Evolutionary conservation across 1,139 yeast genomes (phyloP).

Genomic region (Geotrichum histeridarum): DNA sequence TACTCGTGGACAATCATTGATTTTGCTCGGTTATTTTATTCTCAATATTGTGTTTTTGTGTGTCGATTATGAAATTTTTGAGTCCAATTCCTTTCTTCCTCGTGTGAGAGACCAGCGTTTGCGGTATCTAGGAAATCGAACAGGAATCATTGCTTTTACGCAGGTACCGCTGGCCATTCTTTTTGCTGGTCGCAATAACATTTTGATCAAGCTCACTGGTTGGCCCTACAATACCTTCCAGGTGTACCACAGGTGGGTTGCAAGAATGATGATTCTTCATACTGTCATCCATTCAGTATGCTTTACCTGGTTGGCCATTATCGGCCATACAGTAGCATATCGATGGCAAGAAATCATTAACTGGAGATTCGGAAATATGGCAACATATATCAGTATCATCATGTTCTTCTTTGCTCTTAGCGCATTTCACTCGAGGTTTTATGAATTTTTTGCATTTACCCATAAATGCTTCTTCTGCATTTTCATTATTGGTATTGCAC

Average conservation of each 20-base stretch:
- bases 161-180: slow-evolving; percentile 51
- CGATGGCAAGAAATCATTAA: slow-evolving; percentile 42
- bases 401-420: slow-evolving; percentile 29
- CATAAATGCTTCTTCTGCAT: slow-evolving; percentile 40
- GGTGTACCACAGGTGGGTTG: slow-evolving; percentile 59
- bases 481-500: slow-evolving; percentile 42
- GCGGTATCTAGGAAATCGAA: slow-evolving; percentile 50
- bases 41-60: slow-evolving; percentile 29
- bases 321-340: slow-evolving; percentile 37
- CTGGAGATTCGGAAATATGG: slow-evolving; percentile 45
- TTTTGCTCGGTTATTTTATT: slow-evolving; percentile 28
- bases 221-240: slow-evolving; percentile 63
- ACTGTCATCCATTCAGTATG: slow-evolving; percentile 38
- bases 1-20: slow-evolving; percentile 33
- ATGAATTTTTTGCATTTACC: slow-evolving; percentile 41
- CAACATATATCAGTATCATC: slow-evolving; percentile 38
- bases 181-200: slow-evolving; percentile 61
- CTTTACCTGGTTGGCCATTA: slow-evolving; percentile 35
- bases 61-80: slow-evolving; percentile 22
- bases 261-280: slow-evolving; percentile 50
- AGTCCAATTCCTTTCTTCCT: slow-evolving; percentile 26
- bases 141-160: slow-evolving; percentile 56
- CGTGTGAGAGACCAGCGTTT: slow-evolving; percentile 29
- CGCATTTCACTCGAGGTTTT: slow-evolving; percentile 31
- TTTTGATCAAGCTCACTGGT: slow-evolving; percentile 53